Base-by-base conservation (phyloP, 345 rosid species). In the Hibiscus tridactylites region DNA sequence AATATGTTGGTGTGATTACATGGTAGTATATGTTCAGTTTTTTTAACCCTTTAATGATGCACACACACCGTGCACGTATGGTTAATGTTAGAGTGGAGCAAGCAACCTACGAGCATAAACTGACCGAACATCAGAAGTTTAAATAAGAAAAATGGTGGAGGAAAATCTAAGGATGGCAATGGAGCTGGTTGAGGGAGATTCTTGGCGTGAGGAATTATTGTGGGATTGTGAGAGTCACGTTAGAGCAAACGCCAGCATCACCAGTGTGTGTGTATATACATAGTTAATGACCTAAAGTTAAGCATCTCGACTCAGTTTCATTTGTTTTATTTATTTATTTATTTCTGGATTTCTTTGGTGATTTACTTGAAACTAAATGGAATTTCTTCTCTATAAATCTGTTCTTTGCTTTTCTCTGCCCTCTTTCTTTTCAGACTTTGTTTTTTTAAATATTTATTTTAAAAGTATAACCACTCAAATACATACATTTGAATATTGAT, bases 221-320 rank as follows among this genome's bases (percentile, higher is more conserved):
- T 24, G 28, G 50, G 68, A 39, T 64, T 64, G 70, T 65, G 70
- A 65, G 37, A 65, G 54, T 28, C 70, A 65, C 70, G 70, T 65
- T 44, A 65, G 35, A 28, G 70, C 70, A 44, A 63, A 61, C 65
- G 16, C 47, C 66, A 35, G n/a, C 52, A 28, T 39, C 54, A 24
- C 35, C 69, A 21, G 10, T 57, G 26, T 58, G 12, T 57, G 44
- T 7, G 9, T 42, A 47, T 61, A 33, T 44, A 3, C 47, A 44
- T 44, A 44, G 65, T 31, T 15, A 61, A 44, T 63, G 49, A 65
- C 33, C 54, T 65, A 21, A 65, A 65, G 53, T 44, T 42, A 65
- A 65, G 69, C 54, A 65, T 65, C 69, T 42, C 9, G 42, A 37
- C 9, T 37, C 9, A 37, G 2, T 6, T 6, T 6, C 42, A 37